Evolutionary conservation across 176 grass and related monocot genomes (phyloP), one percentile per base, ranked within the genome.

Genomic region (Aegilops tauschii): DNA sequence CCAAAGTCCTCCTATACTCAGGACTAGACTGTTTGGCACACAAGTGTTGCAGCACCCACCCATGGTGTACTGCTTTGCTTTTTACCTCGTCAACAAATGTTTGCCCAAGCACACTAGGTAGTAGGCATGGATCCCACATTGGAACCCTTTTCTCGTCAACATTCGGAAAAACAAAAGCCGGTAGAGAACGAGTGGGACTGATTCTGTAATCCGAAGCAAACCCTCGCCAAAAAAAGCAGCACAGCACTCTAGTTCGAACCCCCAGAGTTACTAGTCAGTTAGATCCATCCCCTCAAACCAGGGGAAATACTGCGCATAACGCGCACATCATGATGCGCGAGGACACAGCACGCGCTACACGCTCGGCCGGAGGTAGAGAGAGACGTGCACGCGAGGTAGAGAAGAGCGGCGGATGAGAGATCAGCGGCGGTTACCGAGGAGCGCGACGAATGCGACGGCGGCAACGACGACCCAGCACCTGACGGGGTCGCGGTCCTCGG

Each of bases 401-500:
- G 65, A 42, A 68, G 58, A 77, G 28, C 11, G 29, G 63, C 16
- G 54, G 84, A 64, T 25, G 47, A 69, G 59, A 37, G 76, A 86
- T 62, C 76, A 40, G 65, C 58, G 45, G 75, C 32, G 20, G 20
- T 81, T 92, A 98, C 97, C 94, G 83, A 93, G 54, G 61, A 98
- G 84, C 30, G 97, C 87, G 69, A 96, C 73, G 25, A 94, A 90
- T 20, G 93, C 91, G 82, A 98, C 97, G 12, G 89, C 86, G 71
- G 95, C 88, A 76, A 98, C 90, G 82, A 96, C 73, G 45, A 77
- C 76, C 97, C 97, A 98, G 3, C 93, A 91, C 58, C 93, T 91
- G 59, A 77, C 78, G 47, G 97, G 97, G 81, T 98, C 97, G 42
- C 94, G 94, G 80, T 98, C 97, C 90, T 98, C 97, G 1, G 97